Conservation (phyloP, 305 asterid species). For the Solanum hybrid region DNA sequence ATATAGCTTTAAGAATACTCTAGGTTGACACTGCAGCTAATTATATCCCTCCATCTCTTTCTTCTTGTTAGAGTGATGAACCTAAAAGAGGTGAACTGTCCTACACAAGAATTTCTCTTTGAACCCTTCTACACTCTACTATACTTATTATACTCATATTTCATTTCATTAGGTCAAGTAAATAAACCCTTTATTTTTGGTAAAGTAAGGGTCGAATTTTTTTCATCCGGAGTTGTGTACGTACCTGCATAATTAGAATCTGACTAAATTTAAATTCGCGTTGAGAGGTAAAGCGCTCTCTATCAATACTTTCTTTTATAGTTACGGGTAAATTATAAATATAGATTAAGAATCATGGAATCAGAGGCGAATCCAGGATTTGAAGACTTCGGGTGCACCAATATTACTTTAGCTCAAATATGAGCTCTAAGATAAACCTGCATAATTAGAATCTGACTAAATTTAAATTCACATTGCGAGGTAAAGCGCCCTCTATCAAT, state of each 20-base stretch:
- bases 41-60: conserved; percentile 3
- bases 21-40: conserved; percentile 39
- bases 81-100: conserved; percentile 64
- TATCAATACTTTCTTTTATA: too few species aligned
- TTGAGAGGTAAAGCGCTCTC: accelerated
- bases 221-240: background rate
- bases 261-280: background rate
- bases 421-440: background rate
- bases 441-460: background rate
- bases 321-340: background rate
- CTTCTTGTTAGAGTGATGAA: conserved; percentile 11
- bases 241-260: background rate
- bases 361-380: background rate
- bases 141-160: background rate
- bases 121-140: conserved; percentile 60
- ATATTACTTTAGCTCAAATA: too few species aligned
- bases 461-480: background rate
- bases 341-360: background rate
- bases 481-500: background rate
- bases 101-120: conserved; percentile 34
- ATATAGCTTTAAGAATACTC: conserved; percentile 55
- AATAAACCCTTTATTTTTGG: background rate
- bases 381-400: background rate
- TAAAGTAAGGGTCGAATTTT: background rate
- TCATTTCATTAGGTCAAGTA: background rate